Evolutionary conservation across 768 basidiomycete genomes (phyloP).

Genomic region (Mycena chlorophos): DNA sequence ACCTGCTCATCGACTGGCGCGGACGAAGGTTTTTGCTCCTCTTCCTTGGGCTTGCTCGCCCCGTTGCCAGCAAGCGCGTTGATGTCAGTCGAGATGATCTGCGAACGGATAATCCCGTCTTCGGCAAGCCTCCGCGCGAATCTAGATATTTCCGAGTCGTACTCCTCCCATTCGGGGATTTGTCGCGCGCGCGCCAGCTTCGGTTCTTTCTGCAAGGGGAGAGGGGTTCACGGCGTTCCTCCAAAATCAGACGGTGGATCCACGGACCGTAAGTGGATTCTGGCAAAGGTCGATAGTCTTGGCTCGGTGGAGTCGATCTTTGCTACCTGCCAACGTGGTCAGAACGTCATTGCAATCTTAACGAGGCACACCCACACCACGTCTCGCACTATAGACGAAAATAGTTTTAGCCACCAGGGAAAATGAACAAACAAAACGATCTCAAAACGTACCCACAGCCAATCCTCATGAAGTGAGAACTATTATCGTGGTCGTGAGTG

Average conservation of each 20-base stretch:
- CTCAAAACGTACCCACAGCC: conserved; percentile 86
- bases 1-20: not conserved
- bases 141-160: conserved; percentile 85
- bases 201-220: conserved; percentile 82
- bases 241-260: not conserved
- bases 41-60: conserved; percentile 1
- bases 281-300: conserved; percentile 96
- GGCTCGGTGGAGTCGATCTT: conserved; percentile 75
- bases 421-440: not conserved
- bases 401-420: not conserved
- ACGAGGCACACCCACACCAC: conserved; percentile 68
- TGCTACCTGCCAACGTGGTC: conserved; percentile 56
- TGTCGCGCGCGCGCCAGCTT: conserved; percentile 90
- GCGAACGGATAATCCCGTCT: conserved; percentile 67
- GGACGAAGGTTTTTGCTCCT: not conserved
- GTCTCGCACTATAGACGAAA: conserved; percentile 88
- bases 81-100: conserved; percentile 65
- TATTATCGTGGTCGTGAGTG: conserved; percentile 34
- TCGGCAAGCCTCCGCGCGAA: conserved; percentile 75
- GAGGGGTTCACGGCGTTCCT: conserved; percentile 5
- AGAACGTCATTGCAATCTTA: not conserved
- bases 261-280: conserved; percentile 88
- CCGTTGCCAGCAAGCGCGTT: conserved; percentile 58
- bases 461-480: conserved; percentile 88
- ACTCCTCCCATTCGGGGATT: conserved; percentile 97